A percentile compares a stretch with the other conserved stretches of the same genome.
These are phyloP conservation scores for Alternaria atra DNA, from an alignment of 2,329 filamentous ascomycete species.

Conservation along the genomic window DNA sequence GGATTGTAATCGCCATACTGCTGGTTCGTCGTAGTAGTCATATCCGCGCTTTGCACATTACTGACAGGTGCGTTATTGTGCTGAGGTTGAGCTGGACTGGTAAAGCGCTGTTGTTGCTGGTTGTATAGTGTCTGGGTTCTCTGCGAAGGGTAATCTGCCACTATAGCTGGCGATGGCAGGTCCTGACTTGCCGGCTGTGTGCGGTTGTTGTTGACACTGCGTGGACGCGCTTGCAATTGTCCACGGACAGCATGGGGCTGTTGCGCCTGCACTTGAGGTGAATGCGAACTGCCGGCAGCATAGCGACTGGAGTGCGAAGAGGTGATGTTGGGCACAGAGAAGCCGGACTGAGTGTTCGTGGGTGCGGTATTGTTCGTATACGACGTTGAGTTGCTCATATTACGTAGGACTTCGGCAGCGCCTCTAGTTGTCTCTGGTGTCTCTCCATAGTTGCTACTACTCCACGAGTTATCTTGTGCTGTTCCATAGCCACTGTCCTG, in stretches of 20 bases:
- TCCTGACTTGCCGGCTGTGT: constrained; percentile 28
- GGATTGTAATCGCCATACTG: constrained; percentile 34
- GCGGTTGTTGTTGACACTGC: constrained; percentile 39
- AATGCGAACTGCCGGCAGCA: constrained; percentile 21
- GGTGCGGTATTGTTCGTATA: constrained; percentile 31
- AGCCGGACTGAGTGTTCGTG: constrained; percentile 29
- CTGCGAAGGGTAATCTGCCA: constrained; percentile 39
- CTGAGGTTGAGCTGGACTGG: constrained; percentile 40
- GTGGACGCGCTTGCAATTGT: constrained; percentile 37
- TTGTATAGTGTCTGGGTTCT: constrained; percentile 31
- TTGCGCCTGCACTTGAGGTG: constrained; percentile 30
- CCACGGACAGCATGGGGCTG: constrained; percentile 30
- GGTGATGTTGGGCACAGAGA: constrained; percentile 33
- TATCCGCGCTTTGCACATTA: constrained; percentile 17
- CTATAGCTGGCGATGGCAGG: constrained; percentile 34
- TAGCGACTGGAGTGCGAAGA: constrained; percentile 29
- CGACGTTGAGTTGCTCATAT: constrained; percentile 42
- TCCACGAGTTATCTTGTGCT: constrained; percentile 35
- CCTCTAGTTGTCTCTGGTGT: constrained; percentile 38
- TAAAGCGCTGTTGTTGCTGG: constrained; percentile 40
- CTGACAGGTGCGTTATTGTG: constrained; percentile 25
- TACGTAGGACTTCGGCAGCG: constrained; percentile 45
- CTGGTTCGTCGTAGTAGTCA: constrained; percentile 23
- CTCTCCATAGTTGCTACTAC: constrained; percentile 33
- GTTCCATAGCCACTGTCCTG: constrained; percentile 33